These are phyloP conservation scores for Ilex asprella DNA, from an alignment of 257 asterid species.

Conservation along the genomic window DNA sequence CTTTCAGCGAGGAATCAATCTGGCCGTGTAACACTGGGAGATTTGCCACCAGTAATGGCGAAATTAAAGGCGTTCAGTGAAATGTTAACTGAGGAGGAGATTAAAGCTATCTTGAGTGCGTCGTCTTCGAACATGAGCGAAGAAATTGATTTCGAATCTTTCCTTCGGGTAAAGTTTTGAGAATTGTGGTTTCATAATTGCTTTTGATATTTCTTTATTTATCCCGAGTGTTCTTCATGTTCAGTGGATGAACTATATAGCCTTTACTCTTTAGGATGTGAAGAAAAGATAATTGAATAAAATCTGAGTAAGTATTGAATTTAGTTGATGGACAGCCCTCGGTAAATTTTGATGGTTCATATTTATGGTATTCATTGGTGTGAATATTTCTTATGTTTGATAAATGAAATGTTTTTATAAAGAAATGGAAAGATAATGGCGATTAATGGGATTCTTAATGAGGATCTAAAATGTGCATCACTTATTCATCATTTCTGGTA, in stretches of 20 bases:
- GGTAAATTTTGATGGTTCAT: neutral
- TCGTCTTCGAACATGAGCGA: conserved; percentile 38
- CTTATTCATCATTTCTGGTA: neutral
- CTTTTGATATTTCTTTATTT: neutral
- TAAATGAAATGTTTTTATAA: no score
- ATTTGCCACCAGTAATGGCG: conserved; percentile 60
- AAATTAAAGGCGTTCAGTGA: conserved; percentile 50
- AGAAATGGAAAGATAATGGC: no score
- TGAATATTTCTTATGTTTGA: no score
- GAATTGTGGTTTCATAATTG: neutral
- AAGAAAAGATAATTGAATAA: neutral
- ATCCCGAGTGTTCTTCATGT: neutral
- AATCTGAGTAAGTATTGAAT: neutral
- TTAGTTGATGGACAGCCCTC: neutral
- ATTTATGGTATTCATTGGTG: neutral
- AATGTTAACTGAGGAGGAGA: conserved; percentile 40
- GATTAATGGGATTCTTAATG: neutral
- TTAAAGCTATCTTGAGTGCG: conserved; percentile 48
- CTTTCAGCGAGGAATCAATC: conserved; percentile 41
- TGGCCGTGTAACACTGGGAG: conserved; percentile 60
- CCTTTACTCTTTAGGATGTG: neutral
- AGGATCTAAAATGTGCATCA: no score
- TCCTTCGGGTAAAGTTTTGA: conserved; percentile 50
- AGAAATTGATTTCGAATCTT: conserved; percentile 70
- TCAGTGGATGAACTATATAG: neutral